Evolutionary conservation across 441 rosid genomes (phyloP).

Genomic region (Populus hybrid): DNA sequence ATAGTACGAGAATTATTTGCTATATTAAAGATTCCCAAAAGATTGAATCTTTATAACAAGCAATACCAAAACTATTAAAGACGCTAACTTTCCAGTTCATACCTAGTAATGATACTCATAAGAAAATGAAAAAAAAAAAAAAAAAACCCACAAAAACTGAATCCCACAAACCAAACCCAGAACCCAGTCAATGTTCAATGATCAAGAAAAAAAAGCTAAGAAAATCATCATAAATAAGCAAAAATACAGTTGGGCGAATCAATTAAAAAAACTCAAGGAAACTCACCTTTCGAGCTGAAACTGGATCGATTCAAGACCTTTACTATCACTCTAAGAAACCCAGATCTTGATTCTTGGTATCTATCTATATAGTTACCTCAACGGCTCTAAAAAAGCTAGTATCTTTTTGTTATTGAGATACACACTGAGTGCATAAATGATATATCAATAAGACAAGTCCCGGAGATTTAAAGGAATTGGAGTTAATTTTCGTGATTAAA

Average conservation of each 20-base stretch:
- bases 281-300: neutral
- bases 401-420: neutral
- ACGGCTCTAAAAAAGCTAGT: neutral
- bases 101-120: neutral
- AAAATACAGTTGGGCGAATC: neutral
- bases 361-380: neutral
- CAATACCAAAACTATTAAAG: neutral
- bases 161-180: neutral
- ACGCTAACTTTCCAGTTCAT: neutral
- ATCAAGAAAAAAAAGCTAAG: neutral
- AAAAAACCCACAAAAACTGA: neutral
- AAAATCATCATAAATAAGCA: neutral
- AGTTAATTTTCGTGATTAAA: neutral
- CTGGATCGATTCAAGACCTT: neutral
- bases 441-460: neutral
- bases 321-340: neutral
- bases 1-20: neutral
- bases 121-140: neutral
- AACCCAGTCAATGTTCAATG: neutral
- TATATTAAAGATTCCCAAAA: neutral
- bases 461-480: neutral
- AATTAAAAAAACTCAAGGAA: too few relatives aligned
- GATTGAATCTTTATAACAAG: neutral
- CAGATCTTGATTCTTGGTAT: neutral
- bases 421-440: neutral